Percentiles rank a stretch among this genome's conserved stretches.
phyloP scores from a whole-genome alignment of 176 grass and related monocot genomes.

The Areca catechu region DNA sequence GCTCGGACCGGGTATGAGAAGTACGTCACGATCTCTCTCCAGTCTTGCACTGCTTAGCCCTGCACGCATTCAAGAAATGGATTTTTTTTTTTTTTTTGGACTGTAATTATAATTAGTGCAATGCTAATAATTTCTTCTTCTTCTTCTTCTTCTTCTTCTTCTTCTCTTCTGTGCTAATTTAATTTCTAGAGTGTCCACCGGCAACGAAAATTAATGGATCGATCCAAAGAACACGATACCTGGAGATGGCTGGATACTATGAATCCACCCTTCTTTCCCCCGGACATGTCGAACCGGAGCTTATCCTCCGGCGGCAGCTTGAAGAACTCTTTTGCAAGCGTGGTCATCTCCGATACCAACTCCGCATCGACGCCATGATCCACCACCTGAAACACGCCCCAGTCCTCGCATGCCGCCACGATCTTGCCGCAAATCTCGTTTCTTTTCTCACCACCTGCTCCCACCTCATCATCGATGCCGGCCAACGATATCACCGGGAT shows the following conservation, averaged over 20 bases:
- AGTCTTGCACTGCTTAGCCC: slow-evolving; percentile 85
- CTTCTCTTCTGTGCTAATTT: too few relatives aligned
- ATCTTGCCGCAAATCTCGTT: slow-evolving; percentile 54
- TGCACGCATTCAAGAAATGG: slow-evolving; percentile 2
- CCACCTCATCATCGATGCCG: slow-evolving; percentile 35
- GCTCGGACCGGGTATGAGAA: slow-evolving; percentile 72
- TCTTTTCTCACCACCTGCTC: slow-evolving; percentile 10
- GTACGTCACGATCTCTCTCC: slow-evolving; percentile 87
- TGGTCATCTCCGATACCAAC: slow-evolving; percentile 50
- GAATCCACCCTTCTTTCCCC: slow-evolving; percentile 92
- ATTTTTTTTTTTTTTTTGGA: too few relatives aligned
- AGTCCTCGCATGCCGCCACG: slow-evolving; percentile 61
- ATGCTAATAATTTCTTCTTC: too few relatives aligned
- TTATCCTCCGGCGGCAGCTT: slow-evolving; percentile 75
- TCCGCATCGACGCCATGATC: slow-evolving; percentile 64
- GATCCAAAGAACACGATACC: slow-evolving; percentile 15
- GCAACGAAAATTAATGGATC: too few relatives aligned
- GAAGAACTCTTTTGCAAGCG: slow-evolving; percentile 60
- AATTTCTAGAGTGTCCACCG: too few relatives aligned
- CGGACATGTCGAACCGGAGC: slow-evolving; percentile 79
- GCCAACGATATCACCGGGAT: slow-evolving; percentile 68
- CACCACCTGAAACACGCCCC: slow-evolving; percentile 93
- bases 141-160: too few relatives aligned
- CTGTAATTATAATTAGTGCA: too few relatives aligned
- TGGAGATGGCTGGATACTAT: slow-evolving; percentile 96